Percentiles rank a stretch among this genome's conserved stretches.
Evolutionary conservation across 768 basidiomycete genomes (phyloP).

Genomic region (Pisolithus marmoratus): DNA sequence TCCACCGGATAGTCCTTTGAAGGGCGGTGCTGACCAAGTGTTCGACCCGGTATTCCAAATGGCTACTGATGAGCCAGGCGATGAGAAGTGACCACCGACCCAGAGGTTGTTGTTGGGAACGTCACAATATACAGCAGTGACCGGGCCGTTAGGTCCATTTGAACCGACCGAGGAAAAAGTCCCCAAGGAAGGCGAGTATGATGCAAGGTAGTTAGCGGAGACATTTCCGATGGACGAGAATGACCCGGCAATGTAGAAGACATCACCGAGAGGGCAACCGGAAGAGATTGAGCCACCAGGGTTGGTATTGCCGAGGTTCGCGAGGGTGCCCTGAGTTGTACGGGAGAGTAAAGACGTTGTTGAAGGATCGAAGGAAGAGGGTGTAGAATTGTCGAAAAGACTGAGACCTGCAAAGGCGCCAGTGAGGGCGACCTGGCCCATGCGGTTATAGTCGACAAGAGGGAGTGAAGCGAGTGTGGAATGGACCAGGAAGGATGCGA

Average conservation of each 20-base stretch:
- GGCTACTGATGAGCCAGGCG: conserved; percentile 62
- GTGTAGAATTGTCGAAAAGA: conserved; percentile 55
- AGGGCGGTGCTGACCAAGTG: conserved; percentile 75
- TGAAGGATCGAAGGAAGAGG: conserved; percentile 60
- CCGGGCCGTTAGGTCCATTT: conserved; percentile 66
- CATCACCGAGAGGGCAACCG: conserved; percentile 62
- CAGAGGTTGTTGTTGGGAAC: conserved; percentile 56
- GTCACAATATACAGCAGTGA: conserved; percentile 80
- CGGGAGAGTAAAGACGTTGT: conserved; percentile 69
- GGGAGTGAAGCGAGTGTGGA: conserved; percentile 39
- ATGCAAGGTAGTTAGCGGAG: conserved; percentile 65
- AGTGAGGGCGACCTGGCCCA: conserved; percentile 87
- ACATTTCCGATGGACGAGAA: conserved; percentile 68
- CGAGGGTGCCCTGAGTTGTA: conserved; percentile 57
- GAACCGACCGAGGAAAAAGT: conserved; percentile 59
- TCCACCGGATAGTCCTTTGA: conserved; percentile 74
- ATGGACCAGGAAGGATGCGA: conserved; percentile 9
- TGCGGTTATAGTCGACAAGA: conserved; percentile 65
- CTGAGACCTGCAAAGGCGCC: conserved; percentile 88
- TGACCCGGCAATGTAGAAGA: conserved; percentile 76
- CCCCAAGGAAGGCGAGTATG: conserved; percentile 58
- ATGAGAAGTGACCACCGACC: conserved; percentile 73
- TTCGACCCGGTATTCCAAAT: conserved; percentile 58
- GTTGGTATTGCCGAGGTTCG: conserved; percentile 71
- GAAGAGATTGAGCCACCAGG: conserved; percentile 71